A percentile compares a stretch with the other conserved stretches of the same genome.
Conservation (phyloP, 768 basidiomycete species). For the Punctularia strigosozonata region DNA sequence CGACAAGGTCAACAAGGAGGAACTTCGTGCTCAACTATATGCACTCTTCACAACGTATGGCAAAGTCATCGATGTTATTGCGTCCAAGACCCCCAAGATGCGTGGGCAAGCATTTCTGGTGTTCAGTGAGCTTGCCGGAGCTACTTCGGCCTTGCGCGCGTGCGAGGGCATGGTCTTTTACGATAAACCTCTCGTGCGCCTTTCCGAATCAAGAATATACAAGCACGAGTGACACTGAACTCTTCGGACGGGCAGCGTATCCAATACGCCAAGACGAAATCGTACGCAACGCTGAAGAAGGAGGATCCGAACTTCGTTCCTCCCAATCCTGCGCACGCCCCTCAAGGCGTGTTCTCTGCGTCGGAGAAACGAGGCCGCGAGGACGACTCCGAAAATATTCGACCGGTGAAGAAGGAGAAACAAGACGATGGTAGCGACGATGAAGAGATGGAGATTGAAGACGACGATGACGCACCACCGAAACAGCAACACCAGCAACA, state of each 20-base stretch:
- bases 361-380: constrained; percentile 60
- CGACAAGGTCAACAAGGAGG: constrained; percentile 85
- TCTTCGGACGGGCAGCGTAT: constrained; percentile 49
- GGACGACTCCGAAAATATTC: constrained; percentile 40
- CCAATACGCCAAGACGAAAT: constrained; percentile 82
- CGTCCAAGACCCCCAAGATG: constrained; percentile 76
- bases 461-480: constrained; percentile 55
- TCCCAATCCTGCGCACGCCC: constrained; percentile 50
- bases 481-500: constrained; percentile 15
- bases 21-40: constrained; percentile 72
- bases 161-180: constrained; percentile 92
- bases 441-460: constrained; percentile 92
- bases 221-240: background rate
- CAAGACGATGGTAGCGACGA: constrained; percentile 52
- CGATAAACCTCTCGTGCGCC: constrained; percentile 81
- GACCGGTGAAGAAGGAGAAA: constrained; percentile 52
- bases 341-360: constrained; percentile 19
- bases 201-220: constrained; percentile 12
- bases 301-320: constrained; percentile 79
- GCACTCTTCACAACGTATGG: constrained; percentile 91
- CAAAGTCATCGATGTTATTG: constrained; percentile 86
- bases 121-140: constrained; percentile 82
- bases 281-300: constrained; percentile 66
- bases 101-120: constrained; percentile 94
- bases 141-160: constrained; percentile 87